Base-by-base conservation (phyloP, 1,284 basidiomycete species). In the Apiotrichum veenhuisii region DNA sequence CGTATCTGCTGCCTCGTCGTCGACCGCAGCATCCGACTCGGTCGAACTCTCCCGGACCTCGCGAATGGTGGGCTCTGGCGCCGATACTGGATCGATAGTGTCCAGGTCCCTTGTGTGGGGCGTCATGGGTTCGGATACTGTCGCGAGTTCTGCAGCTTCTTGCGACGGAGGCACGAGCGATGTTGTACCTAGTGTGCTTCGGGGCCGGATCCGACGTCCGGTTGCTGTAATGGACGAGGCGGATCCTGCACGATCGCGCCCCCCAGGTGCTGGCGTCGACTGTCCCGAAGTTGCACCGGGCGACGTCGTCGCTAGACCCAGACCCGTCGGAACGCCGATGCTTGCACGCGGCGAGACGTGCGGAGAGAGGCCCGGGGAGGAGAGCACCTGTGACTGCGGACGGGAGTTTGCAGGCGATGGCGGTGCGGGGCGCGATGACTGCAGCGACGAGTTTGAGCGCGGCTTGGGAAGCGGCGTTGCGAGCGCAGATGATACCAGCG, bases 401-500 rank as follows among this genome's bases (percentile, higher is more conserved):
- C 72, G 63, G 12, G 68, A 70, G 17, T 59, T 57, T 2, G 68
- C 69, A 0, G 73, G 73, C 1, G 67, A 70, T 2, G 68, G 64
- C 17, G 73, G 73, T 9, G 73, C 73, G 2, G 72, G 71, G n/a
- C 73, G 65, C 34, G 63, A 60, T 9, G 67, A 66, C 10, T 65
- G 64, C 17, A 74, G 60, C 0, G 53, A 50, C 10, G 50, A 58
- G 50, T 62, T 59, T 8, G 65, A 66, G 23, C 68, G 64, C 1
- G 69, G 61, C 44, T 65, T 64, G 37, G 57, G 40, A 1, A 52
- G 30, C 20, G 52, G 7, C 11, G 36, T 23, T 18, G 10, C 23
- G 7, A 45, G 12, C 15, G 17, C 23, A 5, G 44, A 22, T 3
- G 26, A 23, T 14, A 46, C 45, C n/a, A 53, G 44, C 5, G 45